Conservation (phyloP, 2,329 filamentous ascomycete species). For the Paraphaeosphaeria sporulosa region DNA sequence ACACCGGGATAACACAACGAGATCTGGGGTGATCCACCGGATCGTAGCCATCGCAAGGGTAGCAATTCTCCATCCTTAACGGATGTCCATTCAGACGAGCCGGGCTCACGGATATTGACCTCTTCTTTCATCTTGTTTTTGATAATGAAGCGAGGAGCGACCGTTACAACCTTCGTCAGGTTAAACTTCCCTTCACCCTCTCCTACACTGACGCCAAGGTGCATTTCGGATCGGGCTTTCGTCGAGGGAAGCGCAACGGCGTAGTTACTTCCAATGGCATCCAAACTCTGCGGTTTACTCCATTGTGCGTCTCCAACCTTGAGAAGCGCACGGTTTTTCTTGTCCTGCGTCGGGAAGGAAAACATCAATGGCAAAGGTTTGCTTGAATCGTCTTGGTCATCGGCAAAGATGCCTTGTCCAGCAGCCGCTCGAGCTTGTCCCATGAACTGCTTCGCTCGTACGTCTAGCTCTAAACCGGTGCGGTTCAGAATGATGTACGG, state of each 20-base stretch:
- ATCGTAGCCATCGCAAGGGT: constrained; percentile 88
- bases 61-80: constrained; percentile 80
- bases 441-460: constrained; percentile 88
- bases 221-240: constrained; percentile 79
- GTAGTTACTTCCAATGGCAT: constrained; percentile 91
- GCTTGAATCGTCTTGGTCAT: constrained; percentile 64
- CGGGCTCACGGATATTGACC: constrained; percentile 88
- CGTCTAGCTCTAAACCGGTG: constrained; percentile 86
- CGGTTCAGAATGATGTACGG: constrained; percentile 96
- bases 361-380: constrained; percentile 95
- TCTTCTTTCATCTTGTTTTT: constrained; percentile 93
- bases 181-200: constrained; percentile 98
- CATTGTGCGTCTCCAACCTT: constrained; percentile 90
- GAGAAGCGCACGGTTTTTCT: constrained; percentile 86
- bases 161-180: constrained; percentile 91
- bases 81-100: constrained; percentile 83
- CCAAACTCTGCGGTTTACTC: constrained; percentile 98
- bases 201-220: constrained; percentile 86
- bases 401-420: constrained; percentile 73
- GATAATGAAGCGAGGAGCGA: constrained; percentile 90
- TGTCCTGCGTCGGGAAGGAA: constrained; percentile 86
- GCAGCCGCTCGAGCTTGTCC: constrained; percentile 82
- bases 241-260: constrained; percentile 83
- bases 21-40: constrained; percentile 83
- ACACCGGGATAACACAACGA: constrained; percentile 92